phyloP scores from a whole-genome alignment of 2,329 filamentous ascomycete genomes.

The Aspergillus sp. region DNA sequence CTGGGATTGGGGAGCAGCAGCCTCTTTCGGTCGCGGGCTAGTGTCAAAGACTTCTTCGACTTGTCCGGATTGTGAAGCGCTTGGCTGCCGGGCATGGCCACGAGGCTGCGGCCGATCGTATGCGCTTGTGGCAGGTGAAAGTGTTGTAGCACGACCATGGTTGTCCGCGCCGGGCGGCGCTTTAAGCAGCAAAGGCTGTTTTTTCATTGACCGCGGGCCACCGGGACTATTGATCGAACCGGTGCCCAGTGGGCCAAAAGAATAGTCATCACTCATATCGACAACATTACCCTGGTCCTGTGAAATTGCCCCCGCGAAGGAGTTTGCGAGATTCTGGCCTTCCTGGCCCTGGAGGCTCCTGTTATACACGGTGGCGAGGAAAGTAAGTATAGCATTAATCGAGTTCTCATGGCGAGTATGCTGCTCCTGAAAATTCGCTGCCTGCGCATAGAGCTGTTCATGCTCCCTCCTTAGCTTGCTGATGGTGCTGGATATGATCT shows the following conservation, averaged over 20 bases:
- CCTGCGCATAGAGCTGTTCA: conserved; percentile 82
- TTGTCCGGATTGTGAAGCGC: conserved; percentile 32
- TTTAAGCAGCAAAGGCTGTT: conserved; percentile 48
- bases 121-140: conserved; percentile 36
- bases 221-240: conserved; percentile 33
- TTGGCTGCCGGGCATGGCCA: conserved; percentile 31
- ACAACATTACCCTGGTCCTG: conserved; percentile 62
- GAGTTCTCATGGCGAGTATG: conserved; percentile 98
- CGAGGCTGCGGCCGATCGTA: conserved; percentile 33
- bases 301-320: conserved; percentile 75
- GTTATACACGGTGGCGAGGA: conserved; percentile 94
- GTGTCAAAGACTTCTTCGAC: conserved; percentile 48
- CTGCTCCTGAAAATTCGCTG: conserved; percentile 82
- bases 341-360: conserved; percentile 85
- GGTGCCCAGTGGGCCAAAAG: conserved; percentile 35
- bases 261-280: conserved; percentile 58
- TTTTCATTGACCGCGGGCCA: conserved; percentile 45
- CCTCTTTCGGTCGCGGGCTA: conserved; percentile 31
- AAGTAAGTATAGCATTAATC: conserved; percentile 97
- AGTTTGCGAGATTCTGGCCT: conserved; percentile 75
- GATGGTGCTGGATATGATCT: conserved; percentile 80
- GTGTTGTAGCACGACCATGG: conserved; percentile 33
- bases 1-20: conserved; percentile 20
- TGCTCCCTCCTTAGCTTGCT: conserved; percentile 80
- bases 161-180: conserved; percentile 37